These are phyloP conservation scores for Adansonia gregorii DNA, from an alignment of 441 rosid species.

Conservation along the genomic window DNA sequence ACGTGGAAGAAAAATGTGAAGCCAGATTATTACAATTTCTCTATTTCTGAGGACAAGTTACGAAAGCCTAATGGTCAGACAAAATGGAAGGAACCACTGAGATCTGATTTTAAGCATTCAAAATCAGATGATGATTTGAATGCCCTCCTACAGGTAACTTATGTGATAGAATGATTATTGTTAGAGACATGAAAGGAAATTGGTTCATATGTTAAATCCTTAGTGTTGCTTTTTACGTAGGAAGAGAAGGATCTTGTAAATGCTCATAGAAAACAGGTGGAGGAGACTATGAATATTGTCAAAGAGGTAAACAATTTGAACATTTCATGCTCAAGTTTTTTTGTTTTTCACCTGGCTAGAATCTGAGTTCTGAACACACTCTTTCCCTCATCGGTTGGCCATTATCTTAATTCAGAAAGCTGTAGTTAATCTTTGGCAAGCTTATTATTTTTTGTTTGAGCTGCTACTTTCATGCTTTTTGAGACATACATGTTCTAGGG, in stretches of 20 bases:
- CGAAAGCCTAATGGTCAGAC: constrained; percentile 52
- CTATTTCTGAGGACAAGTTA: constrained; percentile 58
- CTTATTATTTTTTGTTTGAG: background rate
- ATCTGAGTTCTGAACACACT: background rate
- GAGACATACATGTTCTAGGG: background rate
- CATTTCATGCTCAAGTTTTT: background rate
- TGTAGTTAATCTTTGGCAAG: background rate
- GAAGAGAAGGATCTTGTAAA: constrained; percentile 79
- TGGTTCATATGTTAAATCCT: background rate
- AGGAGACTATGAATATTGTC: constrained; percentile 71
- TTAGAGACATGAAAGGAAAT: background rate
- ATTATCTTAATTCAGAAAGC: background rate
- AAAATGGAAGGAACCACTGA: constrained; percentile 57
- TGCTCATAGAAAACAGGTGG: constrained; percentile 73
- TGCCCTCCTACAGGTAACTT: background rate
- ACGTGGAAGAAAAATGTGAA: constrained; percentile 73
- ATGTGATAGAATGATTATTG: background rate
- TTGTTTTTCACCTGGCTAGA: background rate
- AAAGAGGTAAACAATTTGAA: constrained; percentile 53
- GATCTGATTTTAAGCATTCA: constrained; percentile 30
- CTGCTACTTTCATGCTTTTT: background rate
- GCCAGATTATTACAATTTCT: constrained; percentile 48
- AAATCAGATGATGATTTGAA: background rate
- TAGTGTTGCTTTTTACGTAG: constrained; percentile 34
- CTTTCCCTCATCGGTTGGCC: background rate